Evolutionary conservation across 2,329 filamentous ascomycete genomes (phyloP).

Genomic region (Neofusicoccum laricinum): DNA sequence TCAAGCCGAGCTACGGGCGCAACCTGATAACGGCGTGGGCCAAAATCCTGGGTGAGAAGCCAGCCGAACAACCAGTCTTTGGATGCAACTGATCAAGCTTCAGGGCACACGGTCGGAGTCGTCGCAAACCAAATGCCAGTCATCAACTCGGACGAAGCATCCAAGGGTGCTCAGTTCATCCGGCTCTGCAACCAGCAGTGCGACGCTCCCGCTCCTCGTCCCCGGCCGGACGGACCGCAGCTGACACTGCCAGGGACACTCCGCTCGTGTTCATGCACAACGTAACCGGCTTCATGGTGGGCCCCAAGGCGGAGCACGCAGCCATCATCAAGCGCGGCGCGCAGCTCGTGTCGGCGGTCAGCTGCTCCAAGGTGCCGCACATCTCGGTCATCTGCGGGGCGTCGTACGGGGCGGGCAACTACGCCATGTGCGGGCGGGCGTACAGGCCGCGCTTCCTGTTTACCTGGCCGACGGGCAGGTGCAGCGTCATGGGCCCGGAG

Average conservation of each 20-base stretch:
- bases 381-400: conserved; percentile 46
- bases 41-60: conserved; percentile 35
- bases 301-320: conserved; percentile 43
- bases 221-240: fast-evolving
- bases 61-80: no score
- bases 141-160: conserved; percentile 36
- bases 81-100: not conserved
- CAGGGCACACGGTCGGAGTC: conserved; percentile 38
- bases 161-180: conserved; percentile 44
- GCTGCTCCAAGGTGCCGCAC: conserved; percentile 43
- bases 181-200: conserved; percentile 45
- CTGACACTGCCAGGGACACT: conserved; percentile 23
- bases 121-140: conserved; percentile 42
- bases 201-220: conserved; percentile 2
- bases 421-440: conserved; percentile 46
- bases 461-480: conserved; percentile 40
- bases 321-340: conserved; percentile 47
- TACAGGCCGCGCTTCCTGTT: conserved; percentile 45
- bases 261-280: conserved; percentile 49
- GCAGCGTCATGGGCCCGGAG: conserved; percentile 43
- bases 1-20: conserved; percentile 42
- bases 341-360: conserved; percentile 46
- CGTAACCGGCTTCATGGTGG: conserved; percentile 51
- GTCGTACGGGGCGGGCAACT: conserved; percentile 48
- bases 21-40: conserved; percentile 27